Conservation (phyloP, 306 rosid genomes). For the Prunus dulcis region DNA sequence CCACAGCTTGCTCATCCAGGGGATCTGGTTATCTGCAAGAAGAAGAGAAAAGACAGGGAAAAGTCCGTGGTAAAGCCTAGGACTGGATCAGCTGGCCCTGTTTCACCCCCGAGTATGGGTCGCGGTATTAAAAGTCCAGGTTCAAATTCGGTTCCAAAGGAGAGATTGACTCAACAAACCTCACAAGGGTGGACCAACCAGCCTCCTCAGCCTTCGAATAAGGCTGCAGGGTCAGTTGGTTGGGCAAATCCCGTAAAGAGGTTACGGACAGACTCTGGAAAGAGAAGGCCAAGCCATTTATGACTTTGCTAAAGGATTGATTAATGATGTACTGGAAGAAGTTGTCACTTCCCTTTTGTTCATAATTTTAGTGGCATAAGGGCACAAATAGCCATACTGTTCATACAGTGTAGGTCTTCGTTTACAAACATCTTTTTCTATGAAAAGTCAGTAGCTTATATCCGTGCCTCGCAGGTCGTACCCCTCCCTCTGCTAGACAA, state of each 20-base stretch:
- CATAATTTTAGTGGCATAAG: conserved; percentile 36
- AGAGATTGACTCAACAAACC: conserved; percentile 53
- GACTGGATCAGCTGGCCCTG: conserved; percentile 60
- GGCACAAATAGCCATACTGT: conserved; percentile 50
- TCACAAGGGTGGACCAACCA: conserved; percentile 60
- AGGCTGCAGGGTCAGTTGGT: conserved; percentile 55
- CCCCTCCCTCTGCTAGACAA: conserved; percentile 16
- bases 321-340: conserved; percentile 27
- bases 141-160: conserved; percentile 51
- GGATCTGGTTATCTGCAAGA: conserved; percentile 90
- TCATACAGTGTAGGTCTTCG: conserved; percentile 42
- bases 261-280: conserved; percentile 80
- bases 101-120: conserved; percentile 63
- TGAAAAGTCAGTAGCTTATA: conserved; percentile 24
- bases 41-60: conserved; percentile 88
- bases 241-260: conserved; percentile 96
- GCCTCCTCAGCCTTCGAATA: conserved; percentile 55
- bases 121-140: conserved; percentile 62
- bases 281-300: conserved; percentile 89
- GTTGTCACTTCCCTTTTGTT: conserved; percentile 22
- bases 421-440: conserved; percentile 25
- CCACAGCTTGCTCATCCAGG: conserved; percentile 78
- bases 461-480: conserved; percentile 40
- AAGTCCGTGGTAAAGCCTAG: conserved; percentile 56
- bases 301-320: conserved; percentile 35